These are phyloP conservation scores for Diaporthe citriasiana DNA, from an alignment of 2,329 filamentous ascomycete species.

Conservation along the genomic window DNA sequence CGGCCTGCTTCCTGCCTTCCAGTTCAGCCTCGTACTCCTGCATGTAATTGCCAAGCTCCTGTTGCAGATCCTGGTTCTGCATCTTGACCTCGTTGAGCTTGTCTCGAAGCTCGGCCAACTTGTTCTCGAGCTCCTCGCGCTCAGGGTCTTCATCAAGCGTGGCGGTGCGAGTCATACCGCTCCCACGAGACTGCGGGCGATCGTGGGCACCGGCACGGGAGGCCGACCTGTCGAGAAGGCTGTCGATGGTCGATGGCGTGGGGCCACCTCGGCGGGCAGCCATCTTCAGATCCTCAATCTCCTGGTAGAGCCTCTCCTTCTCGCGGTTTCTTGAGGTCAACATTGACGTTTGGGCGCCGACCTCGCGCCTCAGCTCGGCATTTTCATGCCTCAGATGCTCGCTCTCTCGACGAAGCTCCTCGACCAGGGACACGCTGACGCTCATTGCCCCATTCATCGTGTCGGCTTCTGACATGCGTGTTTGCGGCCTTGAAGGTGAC, in stretches of 20 bases:
- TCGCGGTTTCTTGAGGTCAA: conserved; percentile 95
- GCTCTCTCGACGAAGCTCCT: conserved; percentile 78
- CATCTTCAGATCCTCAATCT: conserved; percentile 97
- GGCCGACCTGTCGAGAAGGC: conserved; percentile 93
- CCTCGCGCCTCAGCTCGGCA: conserved; percentile 89
- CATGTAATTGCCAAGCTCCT: conserved; percentile 84
- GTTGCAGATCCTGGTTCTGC: conserved; percentile 89
- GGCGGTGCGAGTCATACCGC: conserved; percentile 72
- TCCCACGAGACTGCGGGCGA: conserved; percentile 81
- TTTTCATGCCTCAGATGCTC: conserved; percentile 92
- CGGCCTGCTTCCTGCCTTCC: conserved; percentile 71
- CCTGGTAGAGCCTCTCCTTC: conserved; percentile 93
- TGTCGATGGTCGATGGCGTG: conserved; percentile 81
- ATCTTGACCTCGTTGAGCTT: conserved; percentile 88
- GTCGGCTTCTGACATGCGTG: conserved; percentile 65
- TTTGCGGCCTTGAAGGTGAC: conserved; percentile 65
- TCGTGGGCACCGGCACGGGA: conserved; percentile 81
- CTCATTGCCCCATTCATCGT: conserved; percentile 67
- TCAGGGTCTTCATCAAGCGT: conserved; percentile 80
- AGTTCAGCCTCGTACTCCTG: conserved; percentile 84
- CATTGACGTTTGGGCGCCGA: conserved; percentile 97
- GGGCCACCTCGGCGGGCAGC: conserved; percentile 79
- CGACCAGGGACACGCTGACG: conserved; percentile 72
- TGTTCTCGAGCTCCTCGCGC: conserved; percentile 87
- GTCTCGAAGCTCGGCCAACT: conserved; percentile 86